phyloP scores from a whole-genome alignment of 768 basidiomycete species.

The Paxillus involutus region DNA sequence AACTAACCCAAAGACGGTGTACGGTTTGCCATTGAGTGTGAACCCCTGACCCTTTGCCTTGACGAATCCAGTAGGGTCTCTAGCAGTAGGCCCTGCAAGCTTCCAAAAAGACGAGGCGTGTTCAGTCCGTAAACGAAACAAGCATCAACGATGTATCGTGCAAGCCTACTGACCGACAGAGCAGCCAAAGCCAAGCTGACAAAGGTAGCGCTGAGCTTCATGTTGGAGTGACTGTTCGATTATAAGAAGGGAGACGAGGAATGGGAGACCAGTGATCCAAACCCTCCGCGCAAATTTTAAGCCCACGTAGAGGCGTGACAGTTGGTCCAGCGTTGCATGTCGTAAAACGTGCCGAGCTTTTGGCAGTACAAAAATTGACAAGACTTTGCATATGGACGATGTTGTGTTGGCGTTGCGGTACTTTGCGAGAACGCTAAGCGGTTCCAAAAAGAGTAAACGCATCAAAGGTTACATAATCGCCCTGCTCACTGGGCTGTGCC shows the following conservation, averaged over 20 bases:
- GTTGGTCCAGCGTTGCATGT: too few species aligned
- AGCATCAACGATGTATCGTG: background rate
- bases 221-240: background rate
- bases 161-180: slow-evolving; percentile 8
- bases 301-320: too few species aligned
- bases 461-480: too few species aligned
- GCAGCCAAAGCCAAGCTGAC: slow-evolving; percentile 6
- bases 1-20: slow-evolving; percentile 53
- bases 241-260: background rate
- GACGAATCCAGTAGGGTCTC: slow-evolving; percentile 36
- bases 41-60: slow-evolving; percentile 53
- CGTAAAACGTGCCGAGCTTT: too few species aligned
- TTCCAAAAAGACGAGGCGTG: background rate
- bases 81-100: slow-evolving; percentile 4
- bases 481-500: too few species aligned
- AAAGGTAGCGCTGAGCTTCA: slow-evolving; percentile 8
- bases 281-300: background rate
- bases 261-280: background rate
- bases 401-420: too few species aligned
- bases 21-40: slow-evolving; percentile 47
- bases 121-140: background rate
- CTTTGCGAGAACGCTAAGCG: too few species aligned
- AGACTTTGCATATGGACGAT: too few species aligned
- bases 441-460: too few species aligned
- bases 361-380: too few species aligned